These are phyloP conservation scores for Scleroderma citrinum DNA, from an alignment of 768 basidiomycete genomes.

Conservation along the genomic window DNA sequence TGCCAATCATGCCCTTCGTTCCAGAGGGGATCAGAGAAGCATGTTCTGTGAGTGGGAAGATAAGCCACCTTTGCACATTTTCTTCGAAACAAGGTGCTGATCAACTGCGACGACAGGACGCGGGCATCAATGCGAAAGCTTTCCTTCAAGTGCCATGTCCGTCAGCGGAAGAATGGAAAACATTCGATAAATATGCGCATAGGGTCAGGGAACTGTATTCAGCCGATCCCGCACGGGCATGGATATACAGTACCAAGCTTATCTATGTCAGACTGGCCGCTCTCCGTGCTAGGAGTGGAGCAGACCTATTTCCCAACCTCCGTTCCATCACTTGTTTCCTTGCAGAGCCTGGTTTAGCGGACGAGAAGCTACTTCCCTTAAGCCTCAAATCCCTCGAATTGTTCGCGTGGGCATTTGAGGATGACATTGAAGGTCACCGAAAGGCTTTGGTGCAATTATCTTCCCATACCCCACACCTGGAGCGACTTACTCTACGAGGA, in stretches of 20 bases:
- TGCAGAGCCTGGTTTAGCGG: background rate
- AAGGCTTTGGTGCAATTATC: background rate
- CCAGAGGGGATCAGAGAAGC: background rate
- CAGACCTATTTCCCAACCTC: constrained; percentile 3
- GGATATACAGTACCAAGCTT: background rate
- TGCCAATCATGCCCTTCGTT: background rate
- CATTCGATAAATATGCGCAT: constrained; percentile 4
- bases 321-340: constrained; percentile 1
- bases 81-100: too few species aligned
- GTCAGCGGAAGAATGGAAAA: background rate
- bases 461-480: background rate
- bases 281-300: background rate
- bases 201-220: constrained; percentile 3
- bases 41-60: background rate
- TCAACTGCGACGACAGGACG: too few species aligned
- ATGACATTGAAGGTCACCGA: background rate
- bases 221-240: background rate
- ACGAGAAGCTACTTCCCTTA: constrained; percentile 3
- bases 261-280: constrained; percentile 1
- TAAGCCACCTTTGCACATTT: too few species aligned
- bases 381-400: constrained; percentile 2
- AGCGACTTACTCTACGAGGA: background rate
- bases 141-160: too few species aligned
- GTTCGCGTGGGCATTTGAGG: background rate
- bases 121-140: too few species aligned